Evolutionary conservation across 2,329 filamentous ascomycete species (phyloP), one percentile per base, ranked within the genome.

Genomic region (Pseudogymnoascus sp.): DNA sequence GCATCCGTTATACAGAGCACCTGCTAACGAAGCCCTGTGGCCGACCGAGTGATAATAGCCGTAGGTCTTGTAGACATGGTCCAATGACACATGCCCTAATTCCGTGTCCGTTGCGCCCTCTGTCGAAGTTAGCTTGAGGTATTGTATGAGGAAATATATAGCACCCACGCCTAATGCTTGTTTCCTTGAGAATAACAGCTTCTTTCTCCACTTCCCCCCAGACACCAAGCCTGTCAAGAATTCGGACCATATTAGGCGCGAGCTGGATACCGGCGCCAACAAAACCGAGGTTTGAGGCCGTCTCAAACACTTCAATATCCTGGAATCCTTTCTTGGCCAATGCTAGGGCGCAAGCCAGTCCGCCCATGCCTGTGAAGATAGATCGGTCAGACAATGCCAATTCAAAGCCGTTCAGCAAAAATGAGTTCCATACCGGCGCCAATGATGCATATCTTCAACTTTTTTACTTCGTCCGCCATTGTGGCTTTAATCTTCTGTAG

Each of bases 181-280:
- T 91, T 63, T 87, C 85, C 63, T 81, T 81, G 64, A 92, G 81
- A 64, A 87, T 82, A 0, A 90, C 89, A 2, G 88, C 88, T 72
- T 92, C 88, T 38, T 79, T 81, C 66, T 84, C 84, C 65, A 95
- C 90, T 14, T 81, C 79, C 16, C 81, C 76, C 89, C 90, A 93
- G 63, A 88, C 88, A 8, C 87, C 90, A 40, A 93, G 77, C 12
- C 81, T 78, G 70, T 91, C 87, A 11, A 95, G 80, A 7, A 95
- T 88, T 1, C 89, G 83, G 3, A 87, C 86, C 82, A 93, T 89
- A 67, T 95, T 96, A 0, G 90, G 90, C 0, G 90, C 89, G 63
- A 93, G 80, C 72, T 96, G 91, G 67, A 95, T 93, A 4, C 91
- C 91, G 1, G 91, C 91, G 23, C 91, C 91, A 0, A 93, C 89